Conservation (phyloP, 139 green algal genomes). For the Micromonas pusilla region DNA sequence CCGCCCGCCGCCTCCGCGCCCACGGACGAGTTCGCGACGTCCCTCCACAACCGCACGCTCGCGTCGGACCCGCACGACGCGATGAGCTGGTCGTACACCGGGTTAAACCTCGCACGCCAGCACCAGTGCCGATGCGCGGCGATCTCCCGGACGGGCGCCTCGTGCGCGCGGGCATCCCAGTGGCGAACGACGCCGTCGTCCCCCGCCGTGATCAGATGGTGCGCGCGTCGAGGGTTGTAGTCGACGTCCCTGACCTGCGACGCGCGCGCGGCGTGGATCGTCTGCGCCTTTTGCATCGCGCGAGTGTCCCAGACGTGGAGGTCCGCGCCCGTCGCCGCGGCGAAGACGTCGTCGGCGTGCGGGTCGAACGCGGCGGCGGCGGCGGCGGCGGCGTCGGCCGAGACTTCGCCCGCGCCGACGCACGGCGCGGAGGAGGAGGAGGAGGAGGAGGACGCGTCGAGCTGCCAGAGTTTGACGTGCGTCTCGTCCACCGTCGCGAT, state of each 20-base stretch:
- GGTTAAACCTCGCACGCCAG: constrained; percentile 18
- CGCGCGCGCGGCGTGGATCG: constrained; percentile 48
- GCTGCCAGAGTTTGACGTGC: no score
- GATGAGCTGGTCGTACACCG: constrained; percentile 4
- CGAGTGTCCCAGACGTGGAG: neutral
- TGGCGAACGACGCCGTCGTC: constrained; percentile 73
- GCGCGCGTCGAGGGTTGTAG: constrained; percentile 48
- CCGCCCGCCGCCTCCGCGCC: neutral
- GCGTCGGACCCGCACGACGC: neutral
- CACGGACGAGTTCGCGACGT: neutral
- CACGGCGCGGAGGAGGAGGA: neutral
- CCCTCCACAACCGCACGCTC: neutral
- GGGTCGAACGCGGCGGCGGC: neutral
- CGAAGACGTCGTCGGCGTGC: neutral
- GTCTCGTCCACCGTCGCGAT: no score
- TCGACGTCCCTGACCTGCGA: constrained; percentile 63
- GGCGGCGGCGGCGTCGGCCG: neutral
- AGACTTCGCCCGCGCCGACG: neutral
- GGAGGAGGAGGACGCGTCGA: neutral
- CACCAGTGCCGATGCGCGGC: constrained; percentile 64
- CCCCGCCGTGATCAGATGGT: constrained; percentile 46
- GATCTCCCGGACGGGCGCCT: constrained; percentile 52
- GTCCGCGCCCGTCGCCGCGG: neutral
- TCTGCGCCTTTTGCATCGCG: neutral
- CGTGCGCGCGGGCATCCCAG: constrained; percentile 63